Evolutionary conservation across 2,329 filamentous ascomycete species (phyloP), one percentile per base, ranked within the genome.

Genomic region (Exserohilum turcica): DNA sequence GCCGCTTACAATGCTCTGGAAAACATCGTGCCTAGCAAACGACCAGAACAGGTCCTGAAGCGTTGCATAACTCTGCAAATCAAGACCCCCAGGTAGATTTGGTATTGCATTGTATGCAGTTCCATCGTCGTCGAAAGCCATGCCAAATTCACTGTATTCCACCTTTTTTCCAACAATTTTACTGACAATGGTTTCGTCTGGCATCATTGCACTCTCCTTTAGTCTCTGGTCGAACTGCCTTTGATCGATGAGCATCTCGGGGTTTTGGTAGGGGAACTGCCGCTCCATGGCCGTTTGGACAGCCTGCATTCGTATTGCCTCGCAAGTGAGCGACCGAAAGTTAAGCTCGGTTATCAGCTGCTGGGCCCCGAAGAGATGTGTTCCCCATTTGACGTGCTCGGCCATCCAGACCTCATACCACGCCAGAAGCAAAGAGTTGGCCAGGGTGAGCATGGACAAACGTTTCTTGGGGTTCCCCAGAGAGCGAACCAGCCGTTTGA

Each of bases 391-490:
- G 49, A 89, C 86, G 66, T 97, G 93, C 62, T 99, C 93, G 18
- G 92, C 93, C 31, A 89, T 89, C 87, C 93, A 94, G 15, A 97
- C 90, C 72, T 97, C 94, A 67, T 96, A 97, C 72, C 92, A 97
- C 0, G 87, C 91, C 6, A 99, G 81, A 6, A 97, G 78, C 31
- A 97, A 79, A 0, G 91, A 92, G 2, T 92, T 92, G 6, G 92
- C 93, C n/a, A 97, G 78, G 0, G 92, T 97, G 1, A 90, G 86
- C 7, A 91, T 84, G 50, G 91, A 86, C 7, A 87, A 86, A 47
- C 92, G 85, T 64, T 86, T 86, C 39, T 80, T 81, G 80, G 93
- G 59, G 33, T 89, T 83, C 40, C 85, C 84, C 24, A 97, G 88
- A 42, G 89, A 89, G 61, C 85, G 86, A 6, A 90, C 88, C 13